Base-by-base conservation (phyloP, 2,329 filamentous ascomycete species). In the Dothideomycetes sp. region DNA sequence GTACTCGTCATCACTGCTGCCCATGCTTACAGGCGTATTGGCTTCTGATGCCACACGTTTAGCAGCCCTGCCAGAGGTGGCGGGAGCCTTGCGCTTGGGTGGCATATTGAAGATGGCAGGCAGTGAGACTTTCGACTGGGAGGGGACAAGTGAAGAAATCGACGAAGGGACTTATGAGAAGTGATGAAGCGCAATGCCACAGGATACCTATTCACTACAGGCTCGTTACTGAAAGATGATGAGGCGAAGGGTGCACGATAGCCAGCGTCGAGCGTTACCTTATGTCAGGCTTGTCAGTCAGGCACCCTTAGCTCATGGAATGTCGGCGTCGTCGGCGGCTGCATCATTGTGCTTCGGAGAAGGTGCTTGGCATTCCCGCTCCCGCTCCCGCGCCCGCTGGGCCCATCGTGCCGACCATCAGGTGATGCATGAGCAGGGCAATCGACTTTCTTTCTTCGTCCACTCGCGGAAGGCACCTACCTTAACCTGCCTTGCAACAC, bases 1-100 rank as follows among this genome's bases (percentile, higher is more conserved):
- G 54, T 72, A 78, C 47, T 77, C 74, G 52, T 75, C 73, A 47
- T 70, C 68, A 56, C 72, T 76, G 42, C 70, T 65, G 42, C 58
- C 64, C 34, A 44, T 55, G 59, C 54, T 63, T 50, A 57, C 58
- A 50, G 56, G 64, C 53, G 68, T 60, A 38, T 51, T 52, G 34
- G 55, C 50, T 46, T 61, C 61, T 47, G 61, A 63, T 31, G 59
- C 60, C 19, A 55, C 48, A 40, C 61, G 48, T 48, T 62, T 63
- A 11, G 54, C 41, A n/a, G 56, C 45, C n/a, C 55, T 49, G 30
- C 40, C 45, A 11, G 46, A 47, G 43, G 58, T 61, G 51, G 61
- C 58, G 58, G 40, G 54, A 45, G 56, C 59, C 48, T 62, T 62
- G 29, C 59, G 54, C 44, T 62, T 62, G 15, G 56, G 52, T 33